Base-by-base conservation (phyloP, 179 eudicot species). In the Amaranthus tricolor region DNA sequence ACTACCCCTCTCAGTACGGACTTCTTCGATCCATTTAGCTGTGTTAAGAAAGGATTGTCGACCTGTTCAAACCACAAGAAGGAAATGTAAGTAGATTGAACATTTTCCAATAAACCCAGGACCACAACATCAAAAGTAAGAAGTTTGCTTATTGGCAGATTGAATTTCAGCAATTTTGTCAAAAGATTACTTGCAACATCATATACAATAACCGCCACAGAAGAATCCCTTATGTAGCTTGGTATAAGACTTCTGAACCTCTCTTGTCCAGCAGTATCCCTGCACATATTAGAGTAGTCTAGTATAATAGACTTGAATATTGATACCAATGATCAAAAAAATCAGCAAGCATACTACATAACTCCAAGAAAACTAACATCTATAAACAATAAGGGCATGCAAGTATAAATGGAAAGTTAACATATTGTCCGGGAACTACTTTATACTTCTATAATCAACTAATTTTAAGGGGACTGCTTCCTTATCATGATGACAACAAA, bases 221-320 rank as follows among this genome's bases (percentile, higher is more conserved):
- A 89, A 44, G 94, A 89, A 81, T 89, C 94, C 82, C 94, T 84
- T 48, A 89, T 89, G 70, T 89, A 89, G 82, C 94, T 89, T 55
- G 94, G 94, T 74, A 89, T 89, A 74, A 89, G 94, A 82, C 94
- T 89, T 80, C 94, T 83, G 79, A 89, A 89, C 78, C 91, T 85
- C 81, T 89, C 93, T 78, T 89, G 94, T 59, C 94, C 91, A 71
- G 94, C 91, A 76, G 94, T 89, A 80, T 89, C 94, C 94, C 94
- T 89, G 79, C 51, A 61, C 17, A 77, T 21, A 52, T 43, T 31
- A 61, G 44, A 52, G 13, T 10, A 69, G 56, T 62, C 70, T 31
- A 2, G 40, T 31, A 31, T 31, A 31, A 31, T 31, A 31, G 3
- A 31, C 3, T 31, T 31, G 40, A 31, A 31, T 31, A 31, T 17